These are phyloP conservation scores for Solanum clarkiae DNA, from an alignment of 257 asterid genomes.

Conservation along the genomic window DNA sequence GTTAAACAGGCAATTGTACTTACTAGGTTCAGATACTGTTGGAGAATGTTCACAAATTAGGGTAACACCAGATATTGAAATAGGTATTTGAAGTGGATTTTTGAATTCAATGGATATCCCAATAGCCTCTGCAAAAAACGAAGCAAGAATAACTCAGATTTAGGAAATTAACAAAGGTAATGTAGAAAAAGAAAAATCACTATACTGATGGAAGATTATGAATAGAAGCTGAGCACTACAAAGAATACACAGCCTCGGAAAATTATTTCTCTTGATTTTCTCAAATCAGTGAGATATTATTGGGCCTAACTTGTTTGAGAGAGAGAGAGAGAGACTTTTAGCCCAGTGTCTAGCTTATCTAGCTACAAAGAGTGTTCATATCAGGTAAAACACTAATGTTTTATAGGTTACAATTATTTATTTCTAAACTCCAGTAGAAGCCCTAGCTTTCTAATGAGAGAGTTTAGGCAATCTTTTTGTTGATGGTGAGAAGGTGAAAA, in stretches of 20 bases:
- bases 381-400: neutral
- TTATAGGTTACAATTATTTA: neutral
- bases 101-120: constrained; percentile 62
- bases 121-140: constrained; percentile 59
- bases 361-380: neutral
- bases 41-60: constrained; percentile 69
- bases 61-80: constrained; percentile 61
- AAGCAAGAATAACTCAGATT: constrained; percentile 3
- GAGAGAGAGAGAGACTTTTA: neutral
- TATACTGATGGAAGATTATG: neutral
- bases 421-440: neutral
- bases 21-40: constrained; percentile 50
- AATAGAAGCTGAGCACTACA: neutral
- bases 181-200: constrained; percentile 1
- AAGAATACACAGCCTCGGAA: neutral
- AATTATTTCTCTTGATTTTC: neutral
- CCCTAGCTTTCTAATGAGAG: neutral
- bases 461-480: neutral
- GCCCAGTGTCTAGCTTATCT: neutral
- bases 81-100: constrained; percentile 93
- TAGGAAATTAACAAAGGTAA: constrained; percentile 8
- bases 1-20: neutral
- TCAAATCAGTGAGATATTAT: neutral
- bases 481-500: neutral
- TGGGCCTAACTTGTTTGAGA: neutral